These are phyloP conservation scores for Lathyrus sativus DNA, from an alignment of 306 rosid genomes.

Conservation along the genomic window DNA sequence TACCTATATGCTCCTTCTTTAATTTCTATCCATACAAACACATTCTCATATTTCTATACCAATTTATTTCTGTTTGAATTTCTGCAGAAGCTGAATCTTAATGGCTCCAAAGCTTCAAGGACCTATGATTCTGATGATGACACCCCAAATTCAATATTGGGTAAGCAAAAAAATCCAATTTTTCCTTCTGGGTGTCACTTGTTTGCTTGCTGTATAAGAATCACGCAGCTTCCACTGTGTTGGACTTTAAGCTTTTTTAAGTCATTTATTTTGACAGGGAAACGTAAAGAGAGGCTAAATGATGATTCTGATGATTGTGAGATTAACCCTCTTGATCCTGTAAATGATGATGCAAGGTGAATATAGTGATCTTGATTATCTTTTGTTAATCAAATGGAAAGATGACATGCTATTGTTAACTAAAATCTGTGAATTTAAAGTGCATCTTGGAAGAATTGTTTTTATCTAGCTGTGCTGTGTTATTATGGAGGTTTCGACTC, in stretches of 20 bases:
- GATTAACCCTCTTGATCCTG: constrained; percentile 68
- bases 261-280: constrained; percentile 51
- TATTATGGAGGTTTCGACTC: neutral
- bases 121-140: constrained; percentile 36
- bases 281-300: constrained; percentile 70
- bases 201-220: constrained; percentile 4
- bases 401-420: neutral
- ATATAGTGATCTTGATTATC: too few relatives aligned
- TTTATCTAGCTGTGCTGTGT: neutral
- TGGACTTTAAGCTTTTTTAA: neutral
- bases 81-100: constrained; percentile 63
- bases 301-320: constrained; percentile 49
- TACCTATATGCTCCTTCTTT: constrained; percentile 14
- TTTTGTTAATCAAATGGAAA: neutral
- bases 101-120: constrained; percentile 51
- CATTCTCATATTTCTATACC: constrained; percentile 7
- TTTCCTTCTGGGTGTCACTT: constrained; percentile 18
- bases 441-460: neutral
- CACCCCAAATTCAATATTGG: constrained; percentile 53
- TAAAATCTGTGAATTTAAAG: constrained; percentile 17
- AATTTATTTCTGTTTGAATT: constrained; percentile 18
- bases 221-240: constrained; percentile 7
- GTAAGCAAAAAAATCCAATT: constrained; percentile 38
- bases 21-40: neutral
- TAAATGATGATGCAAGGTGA: constrained; percentile 78